Evolutionary conservation across 352 stramenopile genomes (phyloP), one percentile per base, ranked within the genome.

Genomic region (Discostella stelligera): DNA sequence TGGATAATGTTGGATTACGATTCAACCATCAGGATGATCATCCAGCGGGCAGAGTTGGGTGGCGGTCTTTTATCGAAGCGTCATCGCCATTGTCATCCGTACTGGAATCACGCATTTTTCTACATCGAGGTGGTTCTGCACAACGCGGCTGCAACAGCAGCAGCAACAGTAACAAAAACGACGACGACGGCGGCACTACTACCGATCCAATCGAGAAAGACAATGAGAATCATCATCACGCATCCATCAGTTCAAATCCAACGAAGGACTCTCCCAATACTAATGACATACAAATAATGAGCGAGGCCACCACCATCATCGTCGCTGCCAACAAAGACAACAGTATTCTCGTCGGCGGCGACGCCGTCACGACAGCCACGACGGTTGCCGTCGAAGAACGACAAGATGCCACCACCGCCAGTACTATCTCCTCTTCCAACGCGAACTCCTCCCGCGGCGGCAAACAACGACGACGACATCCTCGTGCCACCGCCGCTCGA

Each of bases 31-130:
- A 9, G 32, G 32, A 3, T 41, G 32, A 9, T 9, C 4, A 41
- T 9, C 4, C 32, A 41, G 32, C 3, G 9, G 32, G 32, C 3
- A 9, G 32, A 41, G 32, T 41, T 41, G 32, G 10, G n/a, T 10
- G 49, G 9, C 49, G 10, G 0, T 55, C 62, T 0, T 68, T 73
- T 10, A 52, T 87, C 27, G 84, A n/a, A 86, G 87, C 73, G 52
- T 88, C 9, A 75, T 80, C 25, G 66, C 77, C 27, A 32, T 44
- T 8, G 13, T 44, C 37, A 44, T 44, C 37, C 7, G 13, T 44
- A 11, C 13, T 44, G 37, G 37, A 44, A 44, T 44, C 37, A 10
- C 13, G 3, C 37, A 44, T 44, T 44, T 44, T 44, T 44, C 7
- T 44, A 2, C 37, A 44, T 44, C 37, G 37, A 14, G 37, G 37